These are phyloP conservation scores for Westerdykella aurantiaca DNA, from an alignment of 2,329 filamentous ascomycete genomes.

Conservation along the genomic window DNA sequence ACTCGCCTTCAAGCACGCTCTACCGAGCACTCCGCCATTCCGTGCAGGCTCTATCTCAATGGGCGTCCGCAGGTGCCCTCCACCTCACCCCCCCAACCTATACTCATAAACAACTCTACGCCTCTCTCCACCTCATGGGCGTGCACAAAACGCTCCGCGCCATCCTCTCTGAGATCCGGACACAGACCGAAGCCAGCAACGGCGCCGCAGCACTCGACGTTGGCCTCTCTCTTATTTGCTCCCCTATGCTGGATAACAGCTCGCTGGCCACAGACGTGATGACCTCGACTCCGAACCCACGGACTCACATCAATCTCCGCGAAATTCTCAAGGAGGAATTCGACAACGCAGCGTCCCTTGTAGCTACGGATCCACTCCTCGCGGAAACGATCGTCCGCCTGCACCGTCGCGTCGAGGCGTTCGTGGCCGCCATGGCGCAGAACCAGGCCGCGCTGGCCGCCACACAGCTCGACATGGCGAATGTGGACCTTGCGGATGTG, in stretches of 20 bases:
- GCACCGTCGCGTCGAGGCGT: constrained; percentile 60
- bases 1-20: constrained; percentile 52
- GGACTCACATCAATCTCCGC: constrained; percentile 50
- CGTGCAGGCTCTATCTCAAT: constrained; percentile 59
- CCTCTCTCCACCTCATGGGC: constrained; percentile 56
- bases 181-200: constrained; percentile 55
- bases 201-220: constrained; percentile 62
- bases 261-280: constrained; percentile 27
- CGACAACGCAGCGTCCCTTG: constrained; percentile 52
- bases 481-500: constrained; percentile 25
- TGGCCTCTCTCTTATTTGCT: constrained; percentile 62
- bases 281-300: constrained; percentile 16
- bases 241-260: constrained; percentile 47
- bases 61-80: constrained; percentile 52
- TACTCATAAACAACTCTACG: constrained; percentile 64
- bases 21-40: constrained; percentile 54
- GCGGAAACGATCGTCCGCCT: constrained; percentile 60
- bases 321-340: constrained; percentile 55
- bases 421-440: constrained; percentile 40
- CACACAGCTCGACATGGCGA: constrained; percentile 22
- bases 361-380: constrained; percentile 51
- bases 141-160: constrained; percentile 55
- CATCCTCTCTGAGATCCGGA: constrained; percentile 62
- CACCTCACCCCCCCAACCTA: constrained; percentile 57
- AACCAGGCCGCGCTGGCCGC: constrained; percentile 18